Percentiles rank a stretch among this genome's conserved stretches.
Conservation (phyloP, 2,329 filamentous ascomycete species). For the Sporothrix luriei region DNA sequence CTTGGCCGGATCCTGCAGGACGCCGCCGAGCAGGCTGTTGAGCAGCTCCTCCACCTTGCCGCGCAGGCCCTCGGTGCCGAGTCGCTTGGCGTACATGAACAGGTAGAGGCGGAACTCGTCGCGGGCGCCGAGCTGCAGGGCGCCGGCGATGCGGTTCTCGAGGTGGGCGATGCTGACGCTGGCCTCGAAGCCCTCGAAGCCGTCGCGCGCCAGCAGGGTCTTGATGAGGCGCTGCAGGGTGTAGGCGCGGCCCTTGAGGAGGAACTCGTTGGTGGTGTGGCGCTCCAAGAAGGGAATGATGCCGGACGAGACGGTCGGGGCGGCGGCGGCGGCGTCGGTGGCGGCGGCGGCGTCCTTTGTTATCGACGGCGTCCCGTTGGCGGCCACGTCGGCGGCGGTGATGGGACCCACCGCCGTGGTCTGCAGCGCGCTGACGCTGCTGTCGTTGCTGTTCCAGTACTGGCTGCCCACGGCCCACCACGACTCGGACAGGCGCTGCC, state of each 20-base stretch:
- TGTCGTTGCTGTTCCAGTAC: constrained; percentile 98
- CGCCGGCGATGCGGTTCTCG: constrained; percentile 90
- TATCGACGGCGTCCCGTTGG: not conserved
- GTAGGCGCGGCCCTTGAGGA: constrained; percentile 89
- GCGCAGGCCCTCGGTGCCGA: constrained; percentile 84
- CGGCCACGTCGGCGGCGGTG: constrained; percentile 50
- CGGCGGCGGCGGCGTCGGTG: constrained; percentile 62
- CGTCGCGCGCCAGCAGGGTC: constrained; percentile 80
- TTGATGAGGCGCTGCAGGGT: constrained; percentile 91
- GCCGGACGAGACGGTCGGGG: constrained; percentile 80
- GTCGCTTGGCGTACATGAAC: constrained; percentile 96
- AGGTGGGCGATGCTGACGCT: constrained; percentile 91
- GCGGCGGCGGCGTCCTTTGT: constrained; percentile 37
- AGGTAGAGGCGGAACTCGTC: constrained; percentile 94
- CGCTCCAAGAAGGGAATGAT: constrained; percentile 92
- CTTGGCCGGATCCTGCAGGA: constrained; percentile 56
- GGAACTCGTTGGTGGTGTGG: constrained; percentile 89
- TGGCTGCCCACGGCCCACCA: constrained; percentile 99
- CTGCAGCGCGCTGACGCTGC: constrained; percentile 78
- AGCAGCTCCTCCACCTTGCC: constrained; percentile 92
- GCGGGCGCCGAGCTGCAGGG: constrained; percentile 77
- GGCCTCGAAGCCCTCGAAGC: constrained; percentile 89
- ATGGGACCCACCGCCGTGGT: constrained; percentile 67
- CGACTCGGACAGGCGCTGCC: constrained; percentile 93
- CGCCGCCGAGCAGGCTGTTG: constrained; percentile 75